These are phyloP conservation scores for Populus deltoides DNA, from an alignment of 345 rosid species.

Conservation along the genomic window DNA sequence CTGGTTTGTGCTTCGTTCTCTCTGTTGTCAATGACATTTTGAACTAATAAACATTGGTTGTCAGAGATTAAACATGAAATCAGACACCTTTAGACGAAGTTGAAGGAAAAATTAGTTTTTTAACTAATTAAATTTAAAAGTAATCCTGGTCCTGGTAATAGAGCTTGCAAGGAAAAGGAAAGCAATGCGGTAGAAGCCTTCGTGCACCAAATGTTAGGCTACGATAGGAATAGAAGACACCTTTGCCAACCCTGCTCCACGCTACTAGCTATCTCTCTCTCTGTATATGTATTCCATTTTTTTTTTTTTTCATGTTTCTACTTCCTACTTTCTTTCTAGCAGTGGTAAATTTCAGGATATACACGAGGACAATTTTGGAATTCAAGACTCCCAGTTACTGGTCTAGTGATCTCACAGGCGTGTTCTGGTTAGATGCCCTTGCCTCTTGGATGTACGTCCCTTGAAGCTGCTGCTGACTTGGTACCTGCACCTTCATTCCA, in stretches of 20 bases:
- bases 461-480: constrained; percentile 12
- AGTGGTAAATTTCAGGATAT: neutral
- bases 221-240: too few species aligned
- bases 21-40: neutral
- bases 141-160: too few species aligned
- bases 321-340: neutral
- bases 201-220: too few species aligned
- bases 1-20: neutral
- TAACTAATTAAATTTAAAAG: too few species aligned
- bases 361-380: neutral
- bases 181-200: too few species aligned
- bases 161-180: too few species aligned
- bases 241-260: too few species aligned
- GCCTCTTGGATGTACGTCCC: constrained; percentile 12
- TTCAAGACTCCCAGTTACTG: neutral
- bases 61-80: too few species aligned
- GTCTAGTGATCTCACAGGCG: constrained; percentile 22
- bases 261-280: too few species aligned
- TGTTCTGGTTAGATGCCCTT: constrained; percentile 31
- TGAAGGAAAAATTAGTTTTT: too few species aligned
- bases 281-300: neutral
- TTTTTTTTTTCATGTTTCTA: neutral
- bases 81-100: too few species aligned
- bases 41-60: too few species aligned
- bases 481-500: constrained; percentile 3